phyloP scores from a whole-genome alignment of 2,329 filamentous ascomycete species.

The Emergomyces pasteurianus region DNA sequence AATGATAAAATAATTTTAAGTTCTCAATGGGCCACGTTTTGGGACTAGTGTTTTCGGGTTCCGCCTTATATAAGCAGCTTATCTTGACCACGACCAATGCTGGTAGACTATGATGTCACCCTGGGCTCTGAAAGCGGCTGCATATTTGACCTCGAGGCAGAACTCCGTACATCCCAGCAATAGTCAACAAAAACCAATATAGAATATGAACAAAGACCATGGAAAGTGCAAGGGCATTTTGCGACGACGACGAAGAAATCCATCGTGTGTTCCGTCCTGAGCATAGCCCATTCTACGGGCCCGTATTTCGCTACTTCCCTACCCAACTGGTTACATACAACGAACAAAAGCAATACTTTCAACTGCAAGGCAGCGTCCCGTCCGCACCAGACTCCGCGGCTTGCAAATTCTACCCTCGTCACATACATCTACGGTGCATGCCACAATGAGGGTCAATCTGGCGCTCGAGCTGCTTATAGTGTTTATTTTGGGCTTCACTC shows the following conservation, averaged over 20 bases:
- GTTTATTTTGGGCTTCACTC: background rate
- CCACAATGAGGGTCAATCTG: background rate
- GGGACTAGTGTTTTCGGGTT: background rate
- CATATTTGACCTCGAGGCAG: too few species aligned
- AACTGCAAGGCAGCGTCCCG: background rate
- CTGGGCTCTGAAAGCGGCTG: too few species aligned
- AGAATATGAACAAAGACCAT: background rate
- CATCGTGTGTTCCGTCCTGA: background rate
- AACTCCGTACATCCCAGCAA: background rate
- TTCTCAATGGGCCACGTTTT: background rate
- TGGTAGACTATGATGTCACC: background rate
- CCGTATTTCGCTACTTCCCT: background rate
- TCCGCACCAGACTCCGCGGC: background rate
- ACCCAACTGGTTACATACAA: background rate
- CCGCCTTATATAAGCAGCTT: background rate
- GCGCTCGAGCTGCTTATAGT: background rate
- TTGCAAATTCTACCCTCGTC: background rate
- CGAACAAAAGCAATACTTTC: background rate
- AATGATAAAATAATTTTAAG: conserved; percentile 1
- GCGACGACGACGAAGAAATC: background rate
- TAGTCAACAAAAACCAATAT: background rate
- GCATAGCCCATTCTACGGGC: background rate
- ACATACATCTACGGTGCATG: conserved; percentile 1
- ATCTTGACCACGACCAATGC: background rate
- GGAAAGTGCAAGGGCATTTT: background rate